phyloP scores from a whole-genome alignment of 2,329 filamentous ascomycete species.

The Paraphaeosphaeria sporulosa region DNA sequence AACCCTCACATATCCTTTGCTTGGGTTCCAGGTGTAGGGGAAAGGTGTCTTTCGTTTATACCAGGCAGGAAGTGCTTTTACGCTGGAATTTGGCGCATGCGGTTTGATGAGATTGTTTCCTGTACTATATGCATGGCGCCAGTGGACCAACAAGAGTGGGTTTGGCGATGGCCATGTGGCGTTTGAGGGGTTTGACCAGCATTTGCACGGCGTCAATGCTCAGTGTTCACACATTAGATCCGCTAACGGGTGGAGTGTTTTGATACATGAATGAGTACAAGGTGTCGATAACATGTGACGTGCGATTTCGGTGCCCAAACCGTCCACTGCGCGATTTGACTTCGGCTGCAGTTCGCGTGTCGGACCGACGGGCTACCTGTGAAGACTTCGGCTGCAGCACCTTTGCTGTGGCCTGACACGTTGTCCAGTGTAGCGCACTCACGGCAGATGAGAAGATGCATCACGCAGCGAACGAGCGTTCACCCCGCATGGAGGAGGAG shows the following conservation, averaged over 20 bases:
- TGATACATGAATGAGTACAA: conserved; percentile 2
- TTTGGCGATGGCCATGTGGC: neutral
- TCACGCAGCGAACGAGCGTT: conserved; percentile 5
- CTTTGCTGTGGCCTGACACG: neutral
- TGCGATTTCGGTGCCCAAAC: conserved; percentile 1
- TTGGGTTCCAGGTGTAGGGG: neutral
- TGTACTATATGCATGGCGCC: conserved; percentile 17
- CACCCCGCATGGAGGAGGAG: neutral
- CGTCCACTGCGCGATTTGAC: neutral
- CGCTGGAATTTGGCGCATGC: conserved; percentile 10
- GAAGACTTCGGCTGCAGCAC: neutral
- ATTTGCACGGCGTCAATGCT: conserved; percentile 15
- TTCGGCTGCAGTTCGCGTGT: neutral
- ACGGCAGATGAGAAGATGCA: neutral
- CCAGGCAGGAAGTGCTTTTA: neutral
- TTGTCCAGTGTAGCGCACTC: neutral
- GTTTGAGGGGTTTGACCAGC: conserved; percentile 10
- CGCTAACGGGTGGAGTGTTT: neutral
- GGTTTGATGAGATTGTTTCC: conserved; percentile 7
- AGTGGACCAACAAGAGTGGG: conserved; percentile 1
- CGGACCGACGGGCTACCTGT: conserved; percentile 6
- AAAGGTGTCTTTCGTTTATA: neutral
- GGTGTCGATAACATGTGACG: neutral
- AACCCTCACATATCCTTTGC: neutral
- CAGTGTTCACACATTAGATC: conserved; percentile 7